Evolutionary conservation across 306 rosid genomes (phyloP), one percentile per base, ranked within the genome.

Genomic region (Sophora flavescens): DNA sequence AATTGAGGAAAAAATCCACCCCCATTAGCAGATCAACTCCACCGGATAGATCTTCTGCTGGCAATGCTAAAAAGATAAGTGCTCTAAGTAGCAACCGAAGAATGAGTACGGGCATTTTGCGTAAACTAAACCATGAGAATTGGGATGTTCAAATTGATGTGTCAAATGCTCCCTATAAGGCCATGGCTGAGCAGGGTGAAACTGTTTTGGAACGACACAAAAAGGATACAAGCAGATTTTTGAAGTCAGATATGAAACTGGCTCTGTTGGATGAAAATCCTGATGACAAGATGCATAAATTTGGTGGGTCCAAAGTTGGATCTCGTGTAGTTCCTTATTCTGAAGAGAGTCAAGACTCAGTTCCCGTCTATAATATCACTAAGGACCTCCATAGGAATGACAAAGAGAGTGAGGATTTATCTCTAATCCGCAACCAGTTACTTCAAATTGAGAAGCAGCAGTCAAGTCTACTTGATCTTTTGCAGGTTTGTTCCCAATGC

Each of bases 371-470:
- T 75, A 75, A 72, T 78, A 86, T 69, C 38, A 5, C 87, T 30
- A 63, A 52, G 89, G 91, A 83, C 80, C 65, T 39, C 18, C 22
- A 22, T 22, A 77, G 71, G 87, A 91, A 79, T 67, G 87, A 83
- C 45, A 86, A 78, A 80, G 96, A 89, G 52, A 71, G 87, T 22
- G 22, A 22, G 22, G 98, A 92, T 58, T 75, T 96, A 47, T 84
- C 89, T 14, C 59, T 77, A 85, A 92, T 96, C 84, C 93, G 96
- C 16, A 80, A 85, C 82, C 98, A 96, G 80, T 90, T 96, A 67
- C 83, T 76, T 66, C 98, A 96, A 82, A 22, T 96, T 44, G 98
- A 96, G 85, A 88, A 91, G 83, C 98, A 96, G 89, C 99, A 96
- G 82, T 86, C 97, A 53, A 88, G 85, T 84, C 82, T 96, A 16